These are phyloP conservation scores for Ceratocystis alfenasii DNA, from an alignment of 2,329 filamentous ascomycete genomes.

Conservation along the genomic window DNA sequence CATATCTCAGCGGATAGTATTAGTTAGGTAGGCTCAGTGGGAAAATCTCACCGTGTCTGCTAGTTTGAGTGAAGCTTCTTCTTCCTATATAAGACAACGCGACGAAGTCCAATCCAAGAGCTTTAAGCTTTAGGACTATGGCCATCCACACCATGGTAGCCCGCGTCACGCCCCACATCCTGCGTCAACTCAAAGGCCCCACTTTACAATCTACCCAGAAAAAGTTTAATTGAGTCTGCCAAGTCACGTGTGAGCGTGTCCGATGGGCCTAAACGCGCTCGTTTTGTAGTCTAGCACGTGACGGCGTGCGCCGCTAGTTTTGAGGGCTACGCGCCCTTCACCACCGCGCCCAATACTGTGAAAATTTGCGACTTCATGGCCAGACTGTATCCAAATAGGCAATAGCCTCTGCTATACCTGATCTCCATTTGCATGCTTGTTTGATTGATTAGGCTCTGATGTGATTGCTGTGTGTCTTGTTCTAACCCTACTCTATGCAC, in stretches of 20 bases:
- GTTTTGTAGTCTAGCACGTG: background rate
- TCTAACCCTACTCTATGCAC: background rate
- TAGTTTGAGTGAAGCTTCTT: background rate
- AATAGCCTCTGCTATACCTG: too few species aligned
- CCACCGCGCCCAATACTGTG: background rate
- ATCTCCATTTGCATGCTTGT: background rate
- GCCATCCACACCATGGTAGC: background rate
- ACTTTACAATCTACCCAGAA: conserved; percentile 5
- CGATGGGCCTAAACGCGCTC: background rate
- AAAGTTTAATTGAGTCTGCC: background rate
- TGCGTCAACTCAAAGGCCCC: background rate
- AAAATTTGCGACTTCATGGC: background rate
- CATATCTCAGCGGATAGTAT: background rate
- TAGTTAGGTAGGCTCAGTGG: background rate
- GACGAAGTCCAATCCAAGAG: too few species aligned
- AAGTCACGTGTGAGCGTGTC: background rate
- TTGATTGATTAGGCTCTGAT: too few species aligned
- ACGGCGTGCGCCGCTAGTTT: background rate
- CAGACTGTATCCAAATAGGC: too few species aligned
- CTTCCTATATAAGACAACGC: background rate
- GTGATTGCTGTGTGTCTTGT: background rate
- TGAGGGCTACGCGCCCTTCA: background rate
- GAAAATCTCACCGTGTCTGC: background rate
- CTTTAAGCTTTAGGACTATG: background rate
- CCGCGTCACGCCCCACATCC: background rate